Evolutionary conservation across 495 filamentous ascomycete species (phyloP), one percentile per base, ranked within the genome.

Genomic region (Beverwykella pulmonaria): DNA sequence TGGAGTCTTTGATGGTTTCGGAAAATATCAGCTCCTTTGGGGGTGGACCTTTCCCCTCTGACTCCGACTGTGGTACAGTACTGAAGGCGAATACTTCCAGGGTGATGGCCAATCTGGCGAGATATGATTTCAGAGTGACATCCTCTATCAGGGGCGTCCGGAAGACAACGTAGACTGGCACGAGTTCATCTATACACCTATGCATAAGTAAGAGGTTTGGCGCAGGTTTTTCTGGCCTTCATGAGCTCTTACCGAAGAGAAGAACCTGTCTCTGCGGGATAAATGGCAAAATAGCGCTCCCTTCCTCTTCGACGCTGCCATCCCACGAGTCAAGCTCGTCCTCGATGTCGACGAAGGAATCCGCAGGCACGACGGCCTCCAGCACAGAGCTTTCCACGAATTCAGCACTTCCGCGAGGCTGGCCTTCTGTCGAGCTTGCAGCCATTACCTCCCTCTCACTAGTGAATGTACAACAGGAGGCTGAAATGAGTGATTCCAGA

Each of bases 311-410:
- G 81, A 80, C 57, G 78, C 78, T 53, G 81, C 79, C 76, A 83
- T 82, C 78, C 63, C 80, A 83, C 53, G 79, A 79, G 54, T 78
- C 76, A 39, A 85, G 72, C 20, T 79, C 78, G 32, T 85, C 81
- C 65, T 90, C 84, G 41, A 92, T 80, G 70, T 87, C 79, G 65
- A 92, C 81, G 41, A 84, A 72, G 44, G 90, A 87, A 32, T 84
- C 82, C 63, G 88, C 80, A 25, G 93, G 93, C 30, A 96, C 83
- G 59, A 97, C 80, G 39, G 92, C 91, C 60, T 88, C 87, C 26
- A 97, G 79, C 48, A 88, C 83, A 17, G 91, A 88, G 77, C 85
- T 80, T 62, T 92, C 84, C 60, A 89, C 79, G 71, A 93, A 87
- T 64, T 90, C 84, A n/a, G 61, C 70, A 29, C 72, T 70, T 26